Conservation (phyloP, 768 basidiomycete genomes). For the Tricholoma matsutake region DNA sequence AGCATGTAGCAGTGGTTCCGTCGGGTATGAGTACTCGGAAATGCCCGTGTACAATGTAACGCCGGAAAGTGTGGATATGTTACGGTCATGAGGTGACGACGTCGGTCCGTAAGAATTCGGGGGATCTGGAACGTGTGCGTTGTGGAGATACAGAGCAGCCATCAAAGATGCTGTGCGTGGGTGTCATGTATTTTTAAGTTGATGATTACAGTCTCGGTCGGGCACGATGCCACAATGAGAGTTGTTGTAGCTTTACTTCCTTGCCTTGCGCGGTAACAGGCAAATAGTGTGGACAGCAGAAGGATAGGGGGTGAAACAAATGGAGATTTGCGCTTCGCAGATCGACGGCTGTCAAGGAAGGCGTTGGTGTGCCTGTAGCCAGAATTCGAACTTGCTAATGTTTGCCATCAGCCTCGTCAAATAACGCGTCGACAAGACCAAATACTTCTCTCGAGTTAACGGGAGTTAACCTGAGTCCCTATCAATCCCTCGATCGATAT, state of each 20-base stretch:
- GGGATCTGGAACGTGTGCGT: slow-evolving; percentile 41
- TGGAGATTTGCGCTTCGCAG: not conserved
- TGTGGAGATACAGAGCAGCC: slow-evolving; percentile 60
- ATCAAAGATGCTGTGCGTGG: slow-evolving; percentile 30
- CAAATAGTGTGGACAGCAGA: not conserved
- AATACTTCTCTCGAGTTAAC: not conserved
- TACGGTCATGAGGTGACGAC: slow-evolving; percentile 44
- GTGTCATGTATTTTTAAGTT: not conserved
- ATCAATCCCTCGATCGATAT: too few relatives aligned
- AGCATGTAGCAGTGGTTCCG: slow-evolving; percentile 40
- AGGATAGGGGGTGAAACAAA: not conserved
- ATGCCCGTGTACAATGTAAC: slow-evolving; percentile 35
- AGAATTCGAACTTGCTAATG: slow-evolving; percentile 8
- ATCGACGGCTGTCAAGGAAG: slow-evolving; percentile 9
- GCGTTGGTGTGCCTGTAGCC: slow-evolving; percentile 1
- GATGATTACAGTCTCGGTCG: not conserved
- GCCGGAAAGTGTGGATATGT: slow-evolving; percentile 35
- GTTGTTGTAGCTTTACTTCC: not conserved
- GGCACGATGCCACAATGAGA: not conserved
- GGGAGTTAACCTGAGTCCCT: too few relatives aligned
- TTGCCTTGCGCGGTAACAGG: not conserved
- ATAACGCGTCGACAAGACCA: slow-evolving; percentile 12
- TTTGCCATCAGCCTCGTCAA: slow-evolving; percentile 9
- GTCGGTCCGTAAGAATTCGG: slow-evolving; percentile 22
- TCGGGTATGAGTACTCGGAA: slow-evolving; percentile 39